Base-by-base conservation (phyloP, 345 rosid genomes). In the Sapria himalayana region DNA sequence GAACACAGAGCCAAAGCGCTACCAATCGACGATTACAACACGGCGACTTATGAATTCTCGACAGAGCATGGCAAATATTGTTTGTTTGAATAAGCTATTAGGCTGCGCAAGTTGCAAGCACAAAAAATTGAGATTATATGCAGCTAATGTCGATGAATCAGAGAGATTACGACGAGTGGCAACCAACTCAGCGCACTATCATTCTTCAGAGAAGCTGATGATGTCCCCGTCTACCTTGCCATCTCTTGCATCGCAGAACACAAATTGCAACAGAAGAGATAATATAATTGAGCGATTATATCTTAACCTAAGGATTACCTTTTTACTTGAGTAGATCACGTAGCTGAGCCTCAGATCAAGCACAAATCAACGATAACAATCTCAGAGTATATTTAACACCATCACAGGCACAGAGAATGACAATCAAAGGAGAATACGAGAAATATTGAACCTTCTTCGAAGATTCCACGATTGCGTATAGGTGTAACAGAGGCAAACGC, bases 221-320 rank as follows among this genome's bases (percentile, higher is more conserved):
- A 73, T 80, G 80, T 80, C 84, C 84, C 86, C 71, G 89, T 81
- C 91, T 78, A 27, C 54, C 65, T 52, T 55, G 61, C 74, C 79
- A 37, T 74, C 81, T 74, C 51, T 66, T 66, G 91, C 72, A 70
- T 54, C 32, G 0, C n/a, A n/a, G n/a, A n/a, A n/a, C n/a, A n/a
- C n/a, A n/a, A n/a, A n/a, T n/a, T n/a, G n/a, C n/a, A n/a, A n/a
- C n/a, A n/a, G n/a, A n/a, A n/a, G n/a, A n/a, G n/a, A n/a, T n/a
- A n/a, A n/a, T n/a, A n/a, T n/a, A n/a, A n/a, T n/a, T n/a, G n/a
- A n/a, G n/a, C n/a, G n/a, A n/a, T n/a, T n/a, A n/a, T n/a, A n/a
- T n/a, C n/a, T n/a, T n/a, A n/a, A n/a, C n/a, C n/a, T n/a, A n/a
- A n/a, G n/a, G n/a, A n/a, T n/a, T n/a, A n/a, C n/a, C n/a, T n/a